Evolutionary conservation across 345 rosid species (phyloP).

Genomic region (Triadica sebifera): DNA sequence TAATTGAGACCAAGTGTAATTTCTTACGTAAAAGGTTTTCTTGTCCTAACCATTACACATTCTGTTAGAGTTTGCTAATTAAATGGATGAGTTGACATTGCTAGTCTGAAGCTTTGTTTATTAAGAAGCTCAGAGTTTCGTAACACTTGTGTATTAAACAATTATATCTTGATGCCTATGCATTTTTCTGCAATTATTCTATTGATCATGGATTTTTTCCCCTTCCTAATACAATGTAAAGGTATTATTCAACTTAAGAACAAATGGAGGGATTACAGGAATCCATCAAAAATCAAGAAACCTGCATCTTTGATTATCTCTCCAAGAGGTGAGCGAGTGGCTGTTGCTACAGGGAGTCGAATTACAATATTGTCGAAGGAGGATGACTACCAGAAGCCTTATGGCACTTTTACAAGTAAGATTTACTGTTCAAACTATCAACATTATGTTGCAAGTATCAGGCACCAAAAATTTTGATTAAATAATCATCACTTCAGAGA

Average conservation of each 20-base stretch:
- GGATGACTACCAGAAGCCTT: conserved; percentile 68
- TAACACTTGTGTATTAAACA: background rate
- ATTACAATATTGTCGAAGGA: conserved; percentile 67
- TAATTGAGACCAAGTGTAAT: no score
- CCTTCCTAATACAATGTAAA: conserved; percentile 24
- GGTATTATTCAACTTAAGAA: conserved; percentile 66
- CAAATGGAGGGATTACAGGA: conserved; percentile 55
- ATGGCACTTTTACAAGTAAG: conserved; percentile 65
- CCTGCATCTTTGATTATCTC: conserved; percentile 62
- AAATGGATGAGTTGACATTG: background rate
- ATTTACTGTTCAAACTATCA: background rate
- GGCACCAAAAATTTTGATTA: background rate
- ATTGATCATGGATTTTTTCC: background rate
- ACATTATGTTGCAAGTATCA: background rate
- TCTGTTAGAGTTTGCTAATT: no score
- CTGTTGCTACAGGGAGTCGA: conserved; percentile 72
- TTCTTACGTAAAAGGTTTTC: no score
- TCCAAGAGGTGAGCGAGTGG: conserved; percentile 68
- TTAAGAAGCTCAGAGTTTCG: background rate
- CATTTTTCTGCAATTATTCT: background rate
- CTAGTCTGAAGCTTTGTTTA: background rate
- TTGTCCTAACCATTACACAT: no score
- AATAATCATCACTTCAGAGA: background rate
- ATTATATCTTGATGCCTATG: background rate
- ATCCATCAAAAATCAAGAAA: conserved; percentile 40